A percentile compares a stretch with the other conserved stretches of the same genome.
phyloP scores from a whole-genome alignment of 352 stramenopile genomes.

The Globisporangium solare region DNA sequence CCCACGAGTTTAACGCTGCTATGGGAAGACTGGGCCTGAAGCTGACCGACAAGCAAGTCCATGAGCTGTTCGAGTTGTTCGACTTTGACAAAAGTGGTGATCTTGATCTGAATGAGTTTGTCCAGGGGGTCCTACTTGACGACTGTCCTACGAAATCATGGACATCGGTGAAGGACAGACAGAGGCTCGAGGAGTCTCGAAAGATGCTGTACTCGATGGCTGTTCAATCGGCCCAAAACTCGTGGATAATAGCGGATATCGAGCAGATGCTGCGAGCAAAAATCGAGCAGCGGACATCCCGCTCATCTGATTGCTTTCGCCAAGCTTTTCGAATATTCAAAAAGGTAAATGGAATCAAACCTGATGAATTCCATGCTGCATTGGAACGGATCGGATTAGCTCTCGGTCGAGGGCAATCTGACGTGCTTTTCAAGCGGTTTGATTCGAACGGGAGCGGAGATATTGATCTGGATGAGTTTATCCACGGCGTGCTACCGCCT shows the following conservation, averaged over 20 bases:
- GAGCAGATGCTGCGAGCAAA: conserved; percentile 79
- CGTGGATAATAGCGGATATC: conserved; percentile 73
- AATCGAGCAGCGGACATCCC: conserved; percentile 77
- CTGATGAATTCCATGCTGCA: conserved; percentile 61
- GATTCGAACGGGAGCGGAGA: conserved; percentile 70
- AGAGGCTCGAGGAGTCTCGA: conserved; percentile 45
- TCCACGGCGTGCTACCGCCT: conserved; percentile 64
- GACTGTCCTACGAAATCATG: conserved; percentile 56
- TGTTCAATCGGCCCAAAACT: conserved; percentile 58
- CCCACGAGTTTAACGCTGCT: conserved; percentile 42
- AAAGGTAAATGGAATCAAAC: conserved; percentile 76
- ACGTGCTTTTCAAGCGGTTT: conserved; percentile 65
- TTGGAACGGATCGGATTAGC: conserved; percentile 55
- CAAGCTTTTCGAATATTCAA: conserved; percentile 83
- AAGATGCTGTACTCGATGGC: conserved; percentile 55
- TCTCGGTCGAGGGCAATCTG: conserved; percentile 43
- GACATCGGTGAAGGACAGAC: conserved; percentile 46
- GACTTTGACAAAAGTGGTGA: conserved; percentile 78
- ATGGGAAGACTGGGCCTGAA: conserved; percentile 55
- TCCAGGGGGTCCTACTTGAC: conserved; percentile 73
- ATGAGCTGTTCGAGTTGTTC: conserved; percentile 61
- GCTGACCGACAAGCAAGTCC: conserved; percentile 43
- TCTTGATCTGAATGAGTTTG: conserved; percentile 76
- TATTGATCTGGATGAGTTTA: conserved; percentile 80
- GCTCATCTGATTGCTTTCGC: conserved; percentile 74